Base-by-base conservation (phyloP, 257 asterid species). In the Solanum etuberosum region DNA sequence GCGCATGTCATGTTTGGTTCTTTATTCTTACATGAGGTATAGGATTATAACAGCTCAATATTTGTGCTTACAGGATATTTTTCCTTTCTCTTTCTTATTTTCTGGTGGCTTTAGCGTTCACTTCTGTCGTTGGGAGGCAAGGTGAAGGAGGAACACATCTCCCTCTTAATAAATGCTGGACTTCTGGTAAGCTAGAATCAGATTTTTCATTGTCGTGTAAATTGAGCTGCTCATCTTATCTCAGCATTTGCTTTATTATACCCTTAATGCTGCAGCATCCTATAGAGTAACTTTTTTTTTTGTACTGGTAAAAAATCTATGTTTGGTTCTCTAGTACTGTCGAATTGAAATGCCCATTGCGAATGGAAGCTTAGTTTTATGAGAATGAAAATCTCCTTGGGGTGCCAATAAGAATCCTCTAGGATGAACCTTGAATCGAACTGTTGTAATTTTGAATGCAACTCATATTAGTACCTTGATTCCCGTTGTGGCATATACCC, bases 101-200 rank as follows among this genome's bases (percentile, higher is more conserved):
- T 71, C 15, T 86, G 86, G 89, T 89, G 86, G 43, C 67, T 89
- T 92, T 94, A 97, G 99, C 89, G 91, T 74, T 91, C 95, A n/a
- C 94, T 95, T 90, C 95, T 97, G 51, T 94, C 98, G 1, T 86
- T 91, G 89, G 98, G 94, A 35, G 99, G 99, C 87, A 93, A 91
- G 92, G 99, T 96, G 93, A 91, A 93, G 91, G 99, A 97, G 88
- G 96, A 95, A 15, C 95, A 94, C 87, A 91, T 97, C 87, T 92
- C 99, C 87, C 94, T 90, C 86, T 92, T 97, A 85, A 94, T 97
- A 87, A 94, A 90, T 87, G 96, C 98, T 83, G 99, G 99, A 65
- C 93, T 97, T 89, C 91, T 97, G 90, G 99, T 97, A 90, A 96
- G 98, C 85, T 91, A 54, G 71, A 70, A 7, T 70, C 37, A 43